These are phyloP conservation scores for Botrytis cinerea DNA, from an alignment of 2,329 filamentous ascomycete species.

Conservation along the genomic window DNA sequence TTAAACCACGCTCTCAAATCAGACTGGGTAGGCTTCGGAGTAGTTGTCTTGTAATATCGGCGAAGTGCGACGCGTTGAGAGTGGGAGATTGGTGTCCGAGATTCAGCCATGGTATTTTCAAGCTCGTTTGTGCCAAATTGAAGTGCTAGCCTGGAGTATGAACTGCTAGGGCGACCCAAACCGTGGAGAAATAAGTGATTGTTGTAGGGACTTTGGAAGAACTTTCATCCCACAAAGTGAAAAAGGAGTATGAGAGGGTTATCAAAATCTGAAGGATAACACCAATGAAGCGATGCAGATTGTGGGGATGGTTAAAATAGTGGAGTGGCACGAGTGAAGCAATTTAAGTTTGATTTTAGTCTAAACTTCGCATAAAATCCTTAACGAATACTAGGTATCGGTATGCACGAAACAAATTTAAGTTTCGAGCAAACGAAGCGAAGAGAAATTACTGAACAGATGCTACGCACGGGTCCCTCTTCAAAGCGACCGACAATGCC, in stretches of 20 bases:
- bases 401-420: too few species aligned
- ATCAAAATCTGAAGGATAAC: not conserved
- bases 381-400: not conserved
- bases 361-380: not conserved
- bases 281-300: not conserved
- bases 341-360: not conserved
- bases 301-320: not conserved
- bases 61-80: slow-evolving; percentile 27
- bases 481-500: too few species aligned
- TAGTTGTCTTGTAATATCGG: slow-evolving; percentile 26
- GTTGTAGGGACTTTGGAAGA: not conserved
- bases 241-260: not conserved
- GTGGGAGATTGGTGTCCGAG: slow-evolving; percentile 8
- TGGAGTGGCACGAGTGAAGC: not conserved
- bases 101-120: not conserved
- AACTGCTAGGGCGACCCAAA: not conserved
- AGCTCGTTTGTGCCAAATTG: too few species aligned
- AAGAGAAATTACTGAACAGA: not conserved
- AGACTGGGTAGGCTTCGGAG: slow-evolving; percentile 27
- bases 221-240: not conserved
- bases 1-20: slow-evolving; percentile 26
- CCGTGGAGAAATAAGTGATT: not conserved
- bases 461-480: not conserved
- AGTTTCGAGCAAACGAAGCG: not conserved
- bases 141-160: not conserved